Evolutionary conservation across 345 rosid genomes (phyloP).

Genomic region (Eucalyptus erythrocorys): DNA sequence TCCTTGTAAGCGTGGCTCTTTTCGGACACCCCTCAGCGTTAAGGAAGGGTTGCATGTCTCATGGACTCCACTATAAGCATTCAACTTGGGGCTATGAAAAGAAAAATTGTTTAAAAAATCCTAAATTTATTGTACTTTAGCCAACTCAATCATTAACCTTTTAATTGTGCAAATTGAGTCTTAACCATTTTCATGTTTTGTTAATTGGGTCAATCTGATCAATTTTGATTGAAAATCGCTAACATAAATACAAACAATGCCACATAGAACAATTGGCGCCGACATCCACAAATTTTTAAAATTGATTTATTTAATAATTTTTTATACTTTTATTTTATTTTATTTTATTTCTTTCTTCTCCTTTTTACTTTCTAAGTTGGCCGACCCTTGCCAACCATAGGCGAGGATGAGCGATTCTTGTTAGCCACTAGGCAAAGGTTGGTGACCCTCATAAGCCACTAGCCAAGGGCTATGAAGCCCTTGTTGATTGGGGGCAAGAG

Average conservation of each 20-base stretch:
- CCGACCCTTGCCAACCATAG: fast-evolving
- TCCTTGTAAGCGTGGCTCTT: neutral
- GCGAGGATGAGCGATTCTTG: fast-evolving
- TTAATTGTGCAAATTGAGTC: fast-evolving
- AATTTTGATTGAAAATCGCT: neutral
- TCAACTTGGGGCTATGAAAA: neutral
- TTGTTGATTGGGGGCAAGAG: neutral
- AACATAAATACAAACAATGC: fast-evolving
- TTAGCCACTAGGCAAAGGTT: neutral
- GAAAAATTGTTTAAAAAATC: too few relatives aligned
- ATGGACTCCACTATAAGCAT: neutral
- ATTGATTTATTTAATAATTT: too few relatives aligned
- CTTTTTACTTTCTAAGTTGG: neutral
- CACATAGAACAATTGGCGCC: fast-evolving
- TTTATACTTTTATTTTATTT: fast-evolving
- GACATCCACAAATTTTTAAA: neutral
- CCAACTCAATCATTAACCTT: fast-evolving
- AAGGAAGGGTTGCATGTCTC: neutral
- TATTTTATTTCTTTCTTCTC: too few relatives aligned
- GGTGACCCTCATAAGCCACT: neutral
- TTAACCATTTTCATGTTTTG: fast-evolving
- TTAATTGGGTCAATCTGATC: fast-evolving
- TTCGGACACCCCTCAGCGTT: neutral
- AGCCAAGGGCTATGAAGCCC: neutral
- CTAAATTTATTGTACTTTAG: fast-evolving